Conservation (phyloP, 805 yeast species). For the Yarrowia osloensis region DNA sequence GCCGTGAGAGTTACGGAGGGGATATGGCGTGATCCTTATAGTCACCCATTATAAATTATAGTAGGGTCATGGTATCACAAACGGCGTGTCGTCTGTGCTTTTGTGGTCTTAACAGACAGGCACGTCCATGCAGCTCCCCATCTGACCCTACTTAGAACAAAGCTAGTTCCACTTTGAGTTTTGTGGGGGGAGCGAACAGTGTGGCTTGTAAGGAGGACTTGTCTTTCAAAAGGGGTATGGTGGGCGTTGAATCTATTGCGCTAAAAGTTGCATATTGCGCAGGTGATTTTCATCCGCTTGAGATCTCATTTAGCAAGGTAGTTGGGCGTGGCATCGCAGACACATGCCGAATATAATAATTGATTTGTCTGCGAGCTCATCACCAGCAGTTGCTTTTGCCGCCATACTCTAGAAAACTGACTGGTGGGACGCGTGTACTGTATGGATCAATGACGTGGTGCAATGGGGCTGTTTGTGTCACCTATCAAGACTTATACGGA, state of each 20-base stretch:
- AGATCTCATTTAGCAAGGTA: not conserved
- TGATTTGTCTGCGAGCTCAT: not conserved
- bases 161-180: not conserved
- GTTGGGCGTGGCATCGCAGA: not conserved
- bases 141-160: not conserved
- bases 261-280: not conserved
- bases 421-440: not conserved
- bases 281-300: not conserved
- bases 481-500: no score
- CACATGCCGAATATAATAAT: not conserved
- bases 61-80: not conserved
- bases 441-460: not conserved
- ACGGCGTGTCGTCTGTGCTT: not conserved
- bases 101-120: not conserved
- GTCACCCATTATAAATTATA: not conserved
- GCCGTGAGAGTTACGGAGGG: not conserved
- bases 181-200: not conserved
- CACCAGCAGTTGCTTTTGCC: slow-evolving; percentile 4
- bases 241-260: not conserved
- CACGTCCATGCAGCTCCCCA: not conserved
- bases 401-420: not conserved
- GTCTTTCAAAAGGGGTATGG: not conserved
- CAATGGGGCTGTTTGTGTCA: not conserved
- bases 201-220: not conserved
- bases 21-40: not conserved